Evolutionary conservation across 2,329 filamentous ascomycete genomes (phyloP).

Genomic region (Didymella pomorum): DNA sequence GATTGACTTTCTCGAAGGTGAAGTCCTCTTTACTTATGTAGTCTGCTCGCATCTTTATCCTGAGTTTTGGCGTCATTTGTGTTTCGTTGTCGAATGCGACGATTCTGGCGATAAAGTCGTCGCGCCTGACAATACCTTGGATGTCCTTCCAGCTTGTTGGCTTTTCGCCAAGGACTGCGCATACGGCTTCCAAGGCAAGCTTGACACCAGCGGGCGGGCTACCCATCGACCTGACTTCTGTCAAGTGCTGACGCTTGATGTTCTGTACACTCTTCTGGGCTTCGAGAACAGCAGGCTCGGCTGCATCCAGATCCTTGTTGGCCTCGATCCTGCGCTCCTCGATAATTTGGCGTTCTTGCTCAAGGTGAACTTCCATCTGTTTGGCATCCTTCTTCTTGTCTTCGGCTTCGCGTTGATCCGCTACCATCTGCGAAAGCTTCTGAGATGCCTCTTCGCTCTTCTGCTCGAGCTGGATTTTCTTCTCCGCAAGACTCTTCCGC

Average conservation of each 20-base stretch:
- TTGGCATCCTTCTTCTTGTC: slow-evolving; percentile 87
- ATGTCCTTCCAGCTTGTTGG: slow-evolving; percentile 91
- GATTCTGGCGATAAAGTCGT: slow-evolving; percentile 98
- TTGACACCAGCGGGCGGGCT: slow-evolving; percentile 91
- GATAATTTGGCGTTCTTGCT: slow-evolving; percentile 89
- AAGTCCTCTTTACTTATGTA: slow-evolving; percentile 94
- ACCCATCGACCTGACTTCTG: slow-evolving; percentile 96
- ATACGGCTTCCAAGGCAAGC: slow-evolving; percentile 94
- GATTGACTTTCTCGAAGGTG: slow-evolving; percentile 94
- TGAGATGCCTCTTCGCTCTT: slow-evolving; percentile 97
- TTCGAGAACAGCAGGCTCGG: slow-evolving; percentile 91
- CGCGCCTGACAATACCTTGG: slow-evolving; percentile 83
- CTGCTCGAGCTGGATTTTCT: slow-evolving; percentile 89
- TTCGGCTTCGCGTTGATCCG: slow-evolving; percentile 93
- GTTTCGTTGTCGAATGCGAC: slow-evolving; percentile 95
- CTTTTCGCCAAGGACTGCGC: slow-evolving; percentile 90
- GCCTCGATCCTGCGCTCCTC: slow-evolving; percentile 84
- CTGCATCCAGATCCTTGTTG: slow-evolving; percentile 83
- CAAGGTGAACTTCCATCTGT: slow-evolving; percentile 85
- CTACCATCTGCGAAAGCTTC: slow-evolving; percentile 96
- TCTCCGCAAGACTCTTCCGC: slow-evolving; percentile 87
- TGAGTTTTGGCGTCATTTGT: slow-evolving; percentile 85
- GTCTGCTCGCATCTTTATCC: slow-evolving; percentile 89
- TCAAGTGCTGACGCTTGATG: slow-evolving; percentile 97
- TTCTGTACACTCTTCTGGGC: slow-evolving; percentile 97